Evolutionary conservation across 805 yeast species (phyloP).

Genomic region (Priceomyces medius): DNA sequence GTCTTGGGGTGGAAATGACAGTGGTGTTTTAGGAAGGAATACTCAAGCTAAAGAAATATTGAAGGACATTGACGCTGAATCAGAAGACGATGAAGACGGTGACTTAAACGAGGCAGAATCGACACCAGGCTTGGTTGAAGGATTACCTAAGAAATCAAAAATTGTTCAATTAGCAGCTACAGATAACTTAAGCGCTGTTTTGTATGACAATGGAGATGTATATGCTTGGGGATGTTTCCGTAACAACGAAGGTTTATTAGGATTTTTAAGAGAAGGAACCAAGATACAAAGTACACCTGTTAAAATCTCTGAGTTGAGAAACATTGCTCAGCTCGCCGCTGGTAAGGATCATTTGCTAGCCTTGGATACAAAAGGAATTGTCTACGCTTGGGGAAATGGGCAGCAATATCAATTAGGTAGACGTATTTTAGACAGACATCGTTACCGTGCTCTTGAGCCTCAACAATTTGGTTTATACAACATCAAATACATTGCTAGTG

Average conservation of each 20-base stretch:
- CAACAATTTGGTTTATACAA: constrained; percentile 80
- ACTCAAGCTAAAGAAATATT: constrained; percentile 65
- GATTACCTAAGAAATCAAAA: constrained; percentile 50
- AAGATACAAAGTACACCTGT: constrained; percentile 66
- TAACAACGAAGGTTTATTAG: constrained; percentile 87
- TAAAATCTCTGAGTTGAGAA: constrained; percentile 57
- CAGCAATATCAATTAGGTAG: constrained; percentile 92
- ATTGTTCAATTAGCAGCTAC: constrained; percentile 87
- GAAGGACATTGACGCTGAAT: constrained; percentile 61
- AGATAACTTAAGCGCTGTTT: constrained; percentile 82
- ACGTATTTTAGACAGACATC: constrained; percentile 74
- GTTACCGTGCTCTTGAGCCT: constrained; percentile 72
- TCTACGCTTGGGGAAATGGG: constrained; percentile 97
- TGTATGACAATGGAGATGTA: constrained; percentile 79
- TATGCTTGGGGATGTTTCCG: constrained; percentile 98
- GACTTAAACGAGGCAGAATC: constrained; percentile 87
- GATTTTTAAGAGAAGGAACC: constrained; percentile 63
- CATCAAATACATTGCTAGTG: constrained; percentile 79
- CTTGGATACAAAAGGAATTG: constrained; percentile 79
- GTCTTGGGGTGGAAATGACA: constrained; percentile 99
- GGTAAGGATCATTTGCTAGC: constrained; percentile 94
- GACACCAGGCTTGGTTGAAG: constrained; percentile 78
- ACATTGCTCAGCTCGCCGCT: constrained; percentile 78
- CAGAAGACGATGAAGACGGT: constrained; percentile 64
- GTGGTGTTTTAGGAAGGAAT: constrained; percentile 87